phyloP scores from a whole-genome alignment of 2,329 filamentous ascomycete species.

The Scedosporium apiospermum region DNA sequence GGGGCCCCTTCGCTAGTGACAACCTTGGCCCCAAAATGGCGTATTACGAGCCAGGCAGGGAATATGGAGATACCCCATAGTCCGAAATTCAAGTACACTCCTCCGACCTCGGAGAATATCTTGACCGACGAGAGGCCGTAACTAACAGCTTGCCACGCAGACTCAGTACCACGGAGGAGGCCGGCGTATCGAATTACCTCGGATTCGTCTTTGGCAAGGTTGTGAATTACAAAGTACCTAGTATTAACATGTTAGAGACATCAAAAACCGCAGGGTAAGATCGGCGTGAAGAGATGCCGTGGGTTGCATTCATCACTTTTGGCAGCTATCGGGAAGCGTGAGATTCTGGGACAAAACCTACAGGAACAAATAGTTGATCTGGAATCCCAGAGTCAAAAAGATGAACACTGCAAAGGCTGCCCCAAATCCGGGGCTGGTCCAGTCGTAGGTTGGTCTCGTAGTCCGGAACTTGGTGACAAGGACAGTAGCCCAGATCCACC shows the following conservation, averaged over 20 bases:
- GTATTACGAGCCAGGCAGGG: conserved; percentile 59
- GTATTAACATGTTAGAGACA: background rate
- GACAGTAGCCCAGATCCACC: conserved; percentile 65
- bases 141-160: conserved; percentile 62
- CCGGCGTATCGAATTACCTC: conserved; percentile 61
- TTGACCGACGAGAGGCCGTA: conserved; percentile 56
- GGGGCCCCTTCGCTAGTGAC: background rate
- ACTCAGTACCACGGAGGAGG: conserved; percentile 60
- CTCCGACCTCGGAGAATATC: conserved; percentile 55
- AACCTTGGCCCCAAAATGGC: conserved; percentile 35
- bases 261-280: conserved; percentile 8
- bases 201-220: conserved; percentile 49
- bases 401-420: conserved; percentile 58
- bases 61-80: conserved; percentile 55
- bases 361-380: conserved; percentile 65
- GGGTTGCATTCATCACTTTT: too few relatives aligned
- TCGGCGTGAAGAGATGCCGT: too few relatives aligned
- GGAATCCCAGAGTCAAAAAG: conserved; percentile 58
- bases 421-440: conserved; percentile 54
- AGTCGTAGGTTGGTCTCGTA: conserved; percentile 55
- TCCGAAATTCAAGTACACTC: conserved; percentile 60
- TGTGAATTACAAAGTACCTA: conserved; percentile 57
- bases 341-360: too few relatives aligned
- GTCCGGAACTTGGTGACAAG: conserved; percentile 50
- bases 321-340: too few relatives aligned